Evolutionary conservation across 352 stramenopile genomes (phyloP).

Genomic region (Globisporangium apiculatum): DNA sequence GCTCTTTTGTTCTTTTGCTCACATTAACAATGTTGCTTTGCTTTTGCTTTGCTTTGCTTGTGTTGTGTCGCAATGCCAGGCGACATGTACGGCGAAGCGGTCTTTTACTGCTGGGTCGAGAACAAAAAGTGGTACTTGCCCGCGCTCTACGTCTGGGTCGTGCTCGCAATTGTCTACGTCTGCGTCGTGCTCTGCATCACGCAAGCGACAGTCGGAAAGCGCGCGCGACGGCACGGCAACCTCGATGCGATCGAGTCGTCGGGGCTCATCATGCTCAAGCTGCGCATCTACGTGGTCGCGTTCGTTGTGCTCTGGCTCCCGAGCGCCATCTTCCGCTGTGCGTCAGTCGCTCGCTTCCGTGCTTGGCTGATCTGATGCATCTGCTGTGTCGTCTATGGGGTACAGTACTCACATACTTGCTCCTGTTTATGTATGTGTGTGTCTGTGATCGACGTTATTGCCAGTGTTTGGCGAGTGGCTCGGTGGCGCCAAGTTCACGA

Average conservation of each 20-base stretch:
- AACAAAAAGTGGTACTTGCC: constrained; percentile 42
- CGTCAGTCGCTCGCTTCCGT: constrained; percentile 5
- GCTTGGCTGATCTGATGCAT: too few species aligned
- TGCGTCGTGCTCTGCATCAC: constrained; percentile 56
- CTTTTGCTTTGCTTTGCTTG: constrained; percentile 1
- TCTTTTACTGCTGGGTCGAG: constrained; percentile 76
- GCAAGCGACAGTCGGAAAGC: constrained; percentile 41
- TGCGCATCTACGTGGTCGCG: constrained; percentile 62
- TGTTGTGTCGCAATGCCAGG: constrained; percentile 2
- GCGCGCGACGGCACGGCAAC: constrained; percentile 35
- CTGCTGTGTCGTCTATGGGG: too few species aligned
- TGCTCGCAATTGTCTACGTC: constrained; percentile 59
- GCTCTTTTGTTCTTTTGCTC: neutral
- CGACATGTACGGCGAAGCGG: constrained; percentile 29
- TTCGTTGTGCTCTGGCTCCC: constrained; percentile 71
- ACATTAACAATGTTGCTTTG: neutral
- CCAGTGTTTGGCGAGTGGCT: constrained; percentile 40
- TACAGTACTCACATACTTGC: too few species aligned
- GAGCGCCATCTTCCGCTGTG: constrained; percentile 52
- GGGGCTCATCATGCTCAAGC: constrained; percentile 45
- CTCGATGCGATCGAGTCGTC: constrained; percentile 63
- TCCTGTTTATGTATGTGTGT: too few species aligned
- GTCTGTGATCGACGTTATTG: too few species aligned
- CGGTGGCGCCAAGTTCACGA: constrained; percentile 30
- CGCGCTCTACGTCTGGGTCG: constrained; percentile 57